A percentile compares a stretch with the other conserved stretches of the same genome.
Evolutionary conservation across 192 early-diverging fungal genomes (phyloP).

Genomic region (Coemansia furcata): DNA sequence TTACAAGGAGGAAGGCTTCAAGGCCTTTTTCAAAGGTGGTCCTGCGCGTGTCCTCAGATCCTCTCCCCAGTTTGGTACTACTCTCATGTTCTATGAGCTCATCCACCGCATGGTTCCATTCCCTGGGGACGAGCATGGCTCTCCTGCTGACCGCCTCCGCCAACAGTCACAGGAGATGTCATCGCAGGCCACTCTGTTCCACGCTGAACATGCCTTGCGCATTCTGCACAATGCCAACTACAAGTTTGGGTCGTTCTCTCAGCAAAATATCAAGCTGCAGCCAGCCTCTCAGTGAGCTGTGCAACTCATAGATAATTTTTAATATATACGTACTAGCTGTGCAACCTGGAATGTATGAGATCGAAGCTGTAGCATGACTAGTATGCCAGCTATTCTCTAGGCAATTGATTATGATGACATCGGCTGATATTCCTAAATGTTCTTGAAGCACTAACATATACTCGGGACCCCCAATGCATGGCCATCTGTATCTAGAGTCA

Average conservation of each 20-base stretch:
- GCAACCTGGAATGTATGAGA: too few species aligned
- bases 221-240: conserved; percentile 47
- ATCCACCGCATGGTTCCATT: conserved; percentile 67
- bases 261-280: background rate
- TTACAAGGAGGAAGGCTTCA: conserved; percentile 84
- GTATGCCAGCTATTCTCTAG: too few species aligned
- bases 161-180: conserved; percentile 29
- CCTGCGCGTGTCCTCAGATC: conserved; percentile 87
- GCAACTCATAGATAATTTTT: background rate
- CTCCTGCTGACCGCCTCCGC: conserved; percentile 14
- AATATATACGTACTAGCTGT: too few species aligned
- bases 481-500: too few species aligned
- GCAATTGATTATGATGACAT: too few species aligned
- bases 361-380: background rate
- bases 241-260: conserved; percentile 31
- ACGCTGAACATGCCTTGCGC: conserved; percentile 41
- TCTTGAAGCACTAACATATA: too few species aligned
- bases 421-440: too few species aligned
- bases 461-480: too few species aligned
- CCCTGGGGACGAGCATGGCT: conserved; percentile 45
- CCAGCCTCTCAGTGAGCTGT: background rate
- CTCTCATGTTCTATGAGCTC: conserved; percentile 88
- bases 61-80: conserved; percentile 98
- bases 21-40: conserved; percentile 97
- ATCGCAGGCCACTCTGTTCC: conserved; percentile 43